These are phyloP conservation scores for Psilocybe subaeruginosa DNA, from an alignment of 768 basidiomycete species.

Conservation along the genomic window DNA sequence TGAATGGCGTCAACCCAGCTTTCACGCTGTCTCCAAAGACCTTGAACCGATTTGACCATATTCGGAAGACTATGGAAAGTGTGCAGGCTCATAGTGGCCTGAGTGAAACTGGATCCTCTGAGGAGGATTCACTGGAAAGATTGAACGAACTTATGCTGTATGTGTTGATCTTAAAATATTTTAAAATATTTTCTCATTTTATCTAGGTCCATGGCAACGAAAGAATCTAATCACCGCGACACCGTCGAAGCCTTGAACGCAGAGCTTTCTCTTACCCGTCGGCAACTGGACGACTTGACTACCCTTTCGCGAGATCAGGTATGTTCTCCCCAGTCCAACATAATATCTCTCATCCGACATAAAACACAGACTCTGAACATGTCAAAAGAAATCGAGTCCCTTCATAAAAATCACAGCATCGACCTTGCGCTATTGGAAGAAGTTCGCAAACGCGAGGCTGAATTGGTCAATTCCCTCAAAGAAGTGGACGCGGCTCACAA, in stretches of 20 bases:
- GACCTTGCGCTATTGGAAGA: slow-evolving; percentile 55
- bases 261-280: slow-evolving; percentile 69
- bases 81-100: slow-evolving; percentile 36
- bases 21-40: slow-evolving; percentile 70
- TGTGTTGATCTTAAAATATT: slow-evolving; percentile 28
- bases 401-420: slow-evolving; percentile 63
- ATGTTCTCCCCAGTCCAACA: slow-evolving; percentile 17
- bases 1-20: slow-evolving; percentile 27
- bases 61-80: slow-evolving; percentile 70
- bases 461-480: slow-evolving; percentile 53
- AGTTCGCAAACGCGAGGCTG: slow-evolving; percentile 57
- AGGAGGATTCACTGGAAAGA: slow-evolving; percentile 77
- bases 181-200: slow-evolving; percentile 9
- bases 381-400: slow-evolving; percentile 81
- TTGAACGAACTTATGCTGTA: slow-evolving; percentile 94
- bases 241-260: slow-evolving; percentile 70
- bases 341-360: slow-evolving; percentile 2
- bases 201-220: slow-evolving; percentile 92
- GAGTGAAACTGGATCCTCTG: slow-evolving; percentile 45
- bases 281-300: slow-evolving; percentile 82
- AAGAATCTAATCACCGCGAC: slow-evolving; percentile 89
- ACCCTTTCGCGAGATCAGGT: slow-evolving; percentile 88
- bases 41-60: slow-evolving; percentile 71
- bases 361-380: slow-evolving; percentile 77
- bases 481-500: slow-evolving; percentile 53